A percentile compares a stretch with the other conserved stretches of the same genome.
These are phyloP conservation scores for Bassia scoparia DNA, from an alignment of 148 eudicot genomes.

Conservation along the genomic window DNA sequence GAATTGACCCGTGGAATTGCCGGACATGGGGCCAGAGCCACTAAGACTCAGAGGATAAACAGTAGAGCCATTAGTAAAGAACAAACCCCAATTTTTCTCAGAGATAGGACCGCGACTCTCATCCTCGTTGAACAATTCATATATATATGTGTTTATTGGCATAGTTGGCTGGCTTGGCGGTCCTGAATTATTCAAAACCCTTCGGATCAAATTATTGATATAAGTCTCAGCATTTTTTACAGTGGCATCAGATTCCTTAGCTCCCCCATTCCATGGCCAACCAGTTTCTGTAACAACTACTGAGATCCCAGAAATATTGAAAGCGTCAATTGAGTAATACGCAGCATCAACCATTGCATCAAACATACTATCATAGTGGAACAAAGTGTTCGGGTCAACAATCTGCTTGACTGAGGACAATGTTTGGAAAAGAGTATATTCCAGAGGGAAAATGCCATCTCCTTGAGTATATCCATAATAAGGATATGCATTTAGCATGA, in stretches of 20 bases:
- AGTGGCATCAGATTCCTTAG: constrained; percentile 72
- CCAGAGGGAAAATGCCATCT: constrained; percentile 80
- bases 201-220: constrained; percentile 63
- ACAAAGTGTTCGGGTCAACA: constrained; percentile 89
- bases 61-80: constrained; percentile 64
- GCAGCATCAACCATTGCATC: constrained; percentile 96
- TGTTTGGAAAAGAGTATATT: constrained; percentile 76
- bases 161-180: constrained; percentile 73
- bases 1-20: constrained; percentile 55
- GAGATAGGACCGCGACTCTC: constrained; percentile 67
- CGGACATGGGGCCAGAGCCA: constrained; percentile 30
- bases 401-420: constrained; percentile 72
- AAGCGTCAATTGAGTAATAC: constrained; percentile 66
- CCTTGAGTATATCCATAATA: constrained; percentile 61
- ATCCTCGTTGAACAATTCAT: constrained; percentile 88
- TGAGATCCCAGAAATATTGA: constrained; percentile 62
- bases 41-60: constrained; percentile 59
- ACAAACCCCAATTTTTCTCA: constrained; percentile 72
- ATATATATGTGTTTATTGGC: constrained; percentile 79
- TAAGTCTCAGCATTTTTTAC: constrained; percentile 64
- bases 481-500: constrained; percentile 92
- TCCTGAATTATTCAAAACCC: constrained; percentile 76
- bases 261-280: constrained; percentile 85
- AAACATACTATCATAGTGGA: constrained; percentile 82
- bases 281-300: constrained; percentile 91